A percentile compares a stretch with the other conserved stretches of the same genome.
phyloP scores from a whole-genome alignment of 1,139 yeast species.

The Spathaspora sp. region DNA sequence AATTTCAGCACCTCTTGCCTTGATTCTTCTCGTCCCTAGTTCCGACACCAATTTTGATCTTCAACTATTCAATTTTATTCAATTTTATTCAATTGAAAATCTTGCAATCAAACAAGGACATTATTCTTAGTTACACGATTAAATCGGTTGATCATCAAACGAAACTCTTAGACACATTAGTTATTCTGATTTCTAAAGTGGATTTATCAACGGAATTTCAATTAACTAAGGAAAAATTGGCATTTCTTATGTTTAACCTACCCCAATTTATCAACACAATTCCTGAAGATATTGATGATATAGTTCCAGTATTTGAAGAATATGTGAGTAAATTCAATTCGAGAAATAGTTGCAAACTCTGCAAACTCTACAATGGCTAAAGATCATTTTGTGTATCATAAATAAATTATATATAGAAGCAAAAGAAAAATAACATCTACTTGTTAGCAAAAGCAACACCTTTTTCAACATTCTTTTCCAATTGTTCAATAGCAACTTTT shows the following conservation, averaged over 20 bases:
- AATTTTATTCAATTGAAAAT: slow-evolving; percentile 10
- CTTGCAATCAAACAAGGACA: slow-evolving; percentile 4
- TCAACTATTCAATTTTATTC: slow-evolving; percentile 8
- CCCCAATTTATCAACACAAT: slow-evolving; percentile 8
- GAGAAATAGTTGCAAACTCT: slow-evolving; percentile 5
- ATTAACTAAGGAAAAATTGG: slow-evolving; percentile 9
- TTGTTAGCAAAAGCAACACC: slow-evolving; percentile 56
- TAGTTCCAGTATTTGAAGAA: slow-evolving; percentile 7
- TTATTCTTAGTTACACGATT: slow-evolving; percentile 4
- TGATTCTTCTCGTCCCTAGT: slow-evolving; percentile 2
- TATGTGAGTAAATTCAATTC: slow-evolving; percentile 8
- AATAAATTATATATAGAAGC: slow-evolving; percentile 2
- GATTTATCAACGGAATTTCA: slow-evolving; percentile 6
- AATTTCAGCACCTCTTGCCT: slow-evolving; percentile 1
- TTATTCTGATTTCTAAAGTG: slow-evolving; percentile 3
- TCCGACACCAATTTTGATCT: slow-evolving; percentile 4
- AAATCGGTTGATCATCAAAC: slow-evolving; percentile 4
- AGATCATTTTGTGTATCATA: background rate
- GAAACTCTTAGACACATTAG: slow-evolving; percentile 1
- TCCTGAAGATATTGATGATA: background rate
- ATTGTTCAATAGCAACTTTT: slow-evolving; percentile 79
- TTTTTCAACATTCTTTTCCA: slow-evolving; percentile 66
- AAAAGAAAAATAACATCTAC: slow-evolving; percentile 11
- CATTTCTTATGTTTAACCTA: slow-evolving; percentile 12
- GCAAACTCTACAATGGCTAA: background rate